phyloP scores from a whole-genome alignment of 176 grass and related monocot genomes.

The Rhynchospora breviuscula region DNA sequence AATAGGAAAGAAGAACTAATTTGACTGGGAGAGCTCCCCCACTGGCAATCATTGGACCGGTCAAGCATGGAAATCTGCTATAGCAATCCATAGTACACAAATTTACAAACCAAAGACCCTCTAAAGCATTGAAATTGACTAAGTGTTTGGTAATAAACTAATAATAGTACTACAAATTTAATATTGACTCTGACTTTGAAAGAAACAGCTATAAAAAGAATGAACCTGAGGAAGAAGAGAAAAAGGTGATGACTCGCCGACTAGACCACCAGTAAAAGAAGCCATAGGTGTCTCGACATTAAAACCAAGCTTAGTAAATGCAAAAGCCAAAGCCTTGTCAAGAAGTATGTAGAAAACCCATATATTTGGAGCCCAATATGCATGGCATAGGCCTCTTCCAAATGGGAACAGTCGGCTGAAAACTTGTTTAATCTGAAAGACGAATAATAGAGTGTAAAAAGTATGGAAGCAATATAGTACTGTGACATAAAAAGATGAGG shows the following conservation, averaged over 20 bases:
- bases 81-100: background rate
- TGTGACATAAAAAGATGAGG: background rate
- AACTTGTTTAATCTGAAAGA: conserved; percentile 76
- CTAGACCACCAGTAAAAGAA: conserved; percentile 81
- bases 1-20: background rate
- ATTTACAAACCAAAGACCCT: background rate
- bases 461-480: background rate
- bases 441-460: background rate
- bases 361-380: conserved; percentile 93
- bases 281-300: conserved; percentile 58
- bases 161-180: background rate
- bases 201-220: background rate
- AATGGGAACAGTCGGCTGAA: conserved; percentile 82
- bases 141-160: conserved; percentile 18
- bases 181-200: background rate
- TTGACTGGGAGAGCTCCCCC: background rate
- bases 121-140: background rate
- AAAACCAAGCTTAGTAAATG: conserved; percentile 64
- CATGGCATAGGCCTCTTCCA: conserved; percentile 88
- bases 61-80: background rate
- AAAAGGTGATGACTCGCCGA: conserved; percentile 82
- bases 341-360: conserved; percentile 95
- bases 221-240: conserved; percentile 81
- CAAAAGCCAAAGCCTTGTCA: conserved; percentile 75
- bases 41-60: background rate